Evolutionary conservation across 805 yeast species (phyloP).

Genomic region (Wickerhamomyces sydowiorum): DNA sequence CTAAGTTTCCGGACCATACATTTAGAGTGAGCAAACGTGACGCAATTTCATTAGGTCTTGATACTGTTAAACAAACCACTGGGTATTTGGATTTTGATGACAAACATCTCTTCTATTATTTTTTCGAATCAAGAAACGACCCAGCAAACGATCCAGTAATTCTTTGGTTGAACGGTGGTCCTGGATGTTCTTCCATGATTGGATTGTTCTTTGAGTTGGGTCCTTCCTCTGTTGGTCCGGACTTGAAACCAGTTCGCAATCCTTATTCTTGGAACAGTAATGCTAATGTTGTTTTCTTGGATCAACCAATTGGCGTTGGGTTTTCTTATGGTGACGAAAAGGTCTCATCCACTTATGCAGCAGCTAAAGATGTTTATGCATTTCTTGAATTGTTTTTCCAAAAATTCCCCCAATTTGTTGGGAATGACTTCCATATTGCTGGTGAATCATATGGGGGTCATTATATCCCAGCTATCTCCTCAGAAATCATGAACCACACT

Average conservation of each 20-base stretch:
- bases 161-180: constrained; percentile 92
- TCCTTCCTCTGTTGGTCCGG: constrained; percentile 66
- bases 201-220: constrained; percentile 92
- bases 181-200: constrained; percentile 90
- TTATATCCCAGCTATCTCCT: constrained; percentile 67
- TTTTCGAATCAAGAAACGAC: constrained; percentile 85
- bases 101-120: constrained; percentile 83
- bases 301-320: constrained; percentile 93
- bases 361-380: constrained; percentile 82
- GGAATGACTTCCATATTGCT: constrained; percentile 64
- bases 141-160: constrained; percentile 83
- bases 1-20: background rate
- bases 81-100: constrained; percentile 78
- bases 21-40: background rate
- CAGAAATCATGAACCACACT: constrained; percentile 40
- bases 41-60: constrained; percentile 61
- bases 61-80: constrained; percentile 70
- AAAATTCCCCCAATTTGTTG: constrained; percentile 67
- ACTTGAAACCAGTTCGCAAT: constrained; percentile 66
- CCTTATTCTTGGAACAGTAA: constrained; percentile 88
- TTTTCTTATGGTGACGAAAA: constrained; percentile 68
- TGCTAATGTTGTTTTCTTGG: constrained; percentile 86
- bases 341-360: constrained; percentile 69
- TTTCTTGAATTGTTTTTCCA: constrained; percentile 80
- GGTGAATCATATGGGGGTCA: constrained; percentile 87